Evolutionary conservation across 768 basidiomycete species (phyloP), one percentile per base, ranked within the genome.

Genomic region (Collybia sp.): DNA sequence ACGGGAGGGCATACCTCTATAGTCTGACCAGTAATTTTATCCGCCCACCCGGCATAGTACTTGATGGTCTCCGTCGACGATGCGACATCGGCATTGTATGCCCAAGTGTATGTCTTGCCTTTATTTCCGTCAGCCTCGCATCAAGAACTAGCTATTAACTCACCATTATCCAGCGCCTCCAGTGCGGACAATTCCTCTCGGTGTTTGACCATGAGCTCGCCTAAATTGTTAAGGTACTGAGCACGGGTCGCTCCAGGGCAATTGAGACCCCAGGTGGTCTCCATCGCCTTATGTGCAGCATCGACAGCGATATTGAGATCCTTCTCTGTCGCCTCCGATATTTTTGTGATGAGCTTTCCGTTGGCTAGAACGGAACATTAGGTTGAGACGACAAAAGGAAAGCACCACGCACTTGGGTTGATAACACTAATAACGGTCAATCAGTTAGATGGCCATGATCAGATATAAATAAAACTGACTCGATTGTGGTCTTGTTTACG

Each of bases 41-140:
- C 92, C 20, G 89, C 86, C 82, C 86, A 87, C 19, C 91, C 92
- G 40, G 81, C 88, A 55, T 85, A 93, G 68, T 92, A 93, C 33
- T 78, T 71, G 49, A 90, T 62, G 40, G 69, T 68, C 18, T 59
- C 69, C 46, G 80, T 71, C 2, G 73, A 62, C 43, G 63, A 63
- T 2, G 57, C 49, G 2, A 87, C 61, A 51, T 87, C 86, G 0
- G 56, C 63, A 11, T 58, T 64, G 48, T 67, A 76, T 18, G 79
- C 69, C 61, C 63, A 67, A 6, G 30, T 36, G 57, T 76, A 83
- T 1, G 78, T 73, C 62, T 84, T 86, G 18, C 81, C 79, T 79
- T 30, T 15, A 35, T 36, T 2, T n/a, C n/a, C n/a, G n/a, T n/a
- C n/a, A n/a, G n/a, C n/a, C n/a, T n/a, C n/a, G n/a, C 16, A 19